Base-by-base conservation (phyloP, 129 eudicot species). In the Chrysanthemum seticuspe region DNA sequence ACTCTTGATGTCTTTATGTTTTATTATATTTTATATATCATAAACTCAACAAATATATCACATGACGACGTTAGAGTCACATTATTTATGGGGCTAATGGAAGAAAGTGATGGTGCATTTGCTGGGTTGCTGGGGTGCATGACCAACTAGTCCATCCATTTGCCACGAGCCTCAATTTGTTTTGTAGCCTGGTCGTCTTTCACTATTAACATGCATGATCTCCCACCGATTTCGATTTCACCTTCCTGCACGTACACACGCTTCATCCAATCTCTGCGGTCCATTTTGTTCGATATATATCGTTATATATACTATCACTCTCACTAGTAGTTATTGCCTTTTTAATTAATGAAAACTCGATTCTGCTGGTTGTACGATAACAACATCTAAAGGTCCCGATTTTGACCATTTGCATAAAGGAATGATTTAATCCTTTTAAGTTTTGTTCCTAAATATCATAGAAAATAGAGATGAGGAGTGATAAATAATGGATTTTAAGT, bases 51-150 rank as follows among this genome's bases (percentile, higher is more conserved):
- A n/a, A n/a, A n/a, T 7, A 40, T 0, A 40, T 70, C 16, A 70
- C 25, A 50, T 16, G n/a, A 15, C 51, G n/a, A 15, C 51, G 45
- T 53, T 70, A 54, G 64, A 62, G 50, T 50, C 19, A 9, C 36
- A 29, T 29, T 57, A 67, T 59, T 44, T 47, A 3, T 56, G 68
- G 50, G 58, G 21, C 71, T 36, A 70, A 16, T 36, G 49, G 71
- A 70, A 49, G 64, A 77, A 71, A 23, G 14, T 77, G 67, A 54
- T 77, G 76, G 81, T 53, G 51, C 76, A 62, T 11, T 40, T 77
- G 81, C 76, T 53, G 52, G 81, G 81, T 77, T 52, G 76, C 64
- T 77, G 57, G 81, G 81, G 76, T 70, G 71, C 76, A 77, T 77
- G 66, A 77, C 8, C 74, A 59, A 59, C 47, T 68, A 48, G 50